Evolutionary conservation across 2,329 filamentous ascomycete species (phyloP), one percentile per base, ranked within the genome.

Genomic region (Penicillium hesseltinei): DNA sequence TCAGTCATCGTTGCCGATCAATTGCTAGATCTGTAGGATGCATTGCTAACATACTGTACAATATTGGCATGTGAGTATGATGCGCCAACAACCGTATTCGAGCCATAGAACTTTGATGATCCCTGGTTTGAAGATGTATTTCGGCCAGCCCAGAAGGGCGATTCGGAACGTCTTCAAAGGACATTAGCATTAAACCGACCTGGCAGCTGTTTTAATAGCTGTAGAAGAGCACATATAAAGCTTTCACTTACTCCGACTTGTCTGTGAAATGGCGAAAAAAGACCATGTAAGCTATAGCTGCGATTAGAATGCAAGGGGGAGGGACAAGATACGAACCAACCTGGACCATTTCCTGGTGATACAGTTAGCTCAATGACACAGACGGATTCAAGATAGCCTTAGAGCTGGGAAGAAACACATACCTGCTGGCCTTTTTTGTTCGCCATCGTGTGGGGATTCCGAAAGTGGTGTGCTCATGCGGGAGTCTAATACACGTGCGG

Each of bases 61-160:
- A 96, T 91, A 77, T 97, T 92, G 29, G 93, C 91, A 76, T 99
- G 94, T 15, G 94, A 97, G 73, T 99, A 99, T 45, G 92, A 89
- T 56, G 94, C 94, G 66, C 94, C 94, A 58, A 97, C 89, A 36
- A 99, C 90, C 60, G 93, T 84, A 69, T 81, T 85, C 50, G 86
- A 78, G 66, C 89, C 87, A 71, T 84, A 82, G 51, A 78, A 72
- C 66, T 79, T 84, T 77, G 79, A 80, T 76, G 72, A 79, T 76
- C 76, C 84, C 78, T 74, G 83, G 59, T 75, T 79, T 55, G 77
- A 72, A 49, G 82, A 81, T 76, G 81, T 77, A 45, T 82, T 79
- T 65, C 81, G 77, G 56, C 80, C 80, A 58, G 84, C 82, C 93
- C 93, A 97, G 78, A 99, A 97, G 5, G 93, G 91, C 65, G 93